Conservation (phyloP, 164 flowering plant genomes). For the Aristolochia californica region DNA sequence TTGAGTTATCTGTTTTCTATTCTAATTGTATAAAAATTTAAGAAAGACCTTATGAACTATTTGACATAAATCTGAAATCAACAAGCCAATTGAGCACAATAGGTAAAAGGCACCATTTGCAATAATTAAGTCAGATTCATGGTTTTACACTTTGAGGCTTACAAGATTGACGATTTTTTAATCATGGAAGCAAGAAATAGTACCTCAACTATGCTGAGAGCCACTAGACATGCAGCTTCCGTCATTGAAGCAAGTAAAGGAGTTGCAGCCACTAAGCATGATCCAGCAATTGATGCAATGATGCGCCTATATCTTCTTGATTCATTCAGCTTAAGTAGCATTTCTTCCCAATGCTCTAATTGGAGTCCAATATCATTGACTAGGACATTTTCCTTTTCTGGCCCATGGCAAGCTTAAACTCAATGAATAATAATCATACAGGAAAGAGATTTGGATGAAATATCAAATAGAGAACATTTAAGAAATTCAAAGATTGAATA, state of each 20-base stretch:
- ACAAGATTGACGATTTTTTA: too few relatives aligned
- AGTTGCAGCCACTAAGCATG: constrained; percentile 58
- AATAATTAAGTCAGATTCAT: too few relatives aligned
- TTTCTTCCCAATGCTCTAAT: constrained; percentile 43
- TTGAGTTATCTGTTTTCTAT: too few relatives aligned
- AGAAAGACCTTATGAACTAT: too few relatives aligned
- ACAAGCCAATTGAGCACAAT: too few relatives aligned
- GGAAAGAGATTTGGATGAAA: not conserved
- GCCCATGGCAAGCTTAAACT: not conserved
- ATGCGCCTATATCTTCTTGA: constrained; percentile 55
- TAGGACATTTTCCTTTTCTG: too few relatives aligned
- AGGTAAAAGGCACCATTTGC: too few relatives aligned
- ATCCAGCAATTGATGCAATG: constrained; percentile 67
- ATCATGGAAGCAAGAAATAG: too few relatives aligned
- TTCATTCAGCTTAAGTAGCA: constrained; percentile 50
- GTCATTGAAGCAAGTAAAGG: constrained; percentile 71
- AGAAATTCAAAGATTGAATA: not conserved
- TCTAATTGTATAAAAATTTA: too few relatives aligned
- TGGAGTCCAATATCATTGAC: constrained; percentile 8
- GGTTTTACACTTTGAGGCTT: too few relatives aligned
- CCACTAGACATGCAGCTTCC: too few relatives aligned
- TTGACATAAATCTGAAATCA: too few relatives aligned
- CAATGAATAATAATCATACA: not conserved
- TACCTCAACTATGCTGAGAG: constrained; percentile 88
- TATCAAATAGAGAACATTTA: not conserved